Percentiles rank a stretch among this genome's conserved stretches.
Conservation (phyloP, 352 stramenopile genomes). For the Phytophthora kernoviae region DNA sequence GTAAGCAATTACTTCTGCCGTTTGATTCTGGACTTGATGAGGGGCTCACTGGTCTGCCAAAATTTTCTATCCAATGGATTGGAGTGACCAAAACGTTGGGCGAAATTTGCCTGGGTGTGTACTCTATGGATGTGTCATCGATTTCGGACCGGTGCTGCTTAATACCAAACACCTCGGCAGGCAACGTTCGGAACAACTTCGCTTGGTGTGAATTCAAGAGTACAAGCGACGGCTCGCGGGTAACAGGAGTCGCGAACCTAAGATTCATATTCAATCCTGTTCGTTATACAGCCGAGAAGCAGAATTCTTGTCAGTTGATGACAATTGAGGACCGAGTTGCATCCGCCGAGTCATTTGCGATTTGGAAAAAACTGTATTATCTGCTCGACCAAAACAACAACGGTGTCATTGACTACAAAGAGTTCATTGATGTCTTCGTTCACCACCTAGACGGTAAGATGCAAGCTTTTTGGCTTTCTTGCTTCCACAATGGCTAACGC, state of each 20-base stretch:
- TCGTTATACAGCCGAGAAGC: not conserved
- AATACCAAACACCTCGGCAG: not conserved
- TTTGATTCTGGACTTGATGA: slow-evolving; percentile 12
- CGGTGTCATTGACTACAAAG: slow-evolving; percentile 52
- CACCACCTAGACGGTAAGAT: slow-evolving; percentile 41
- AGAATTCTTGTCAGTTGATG: not conserved
- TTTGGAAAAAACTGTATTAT: slow-evolving; percentile 83
- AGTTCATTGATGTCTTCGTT: slow-evolving; percentile 60
- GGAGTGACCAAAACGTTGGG: slow-evolving; percentile 25
- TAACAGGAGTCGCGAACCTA: slow-evolving; percentile 24
- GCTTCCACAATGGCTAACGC: slow-evolving; percentile 1
- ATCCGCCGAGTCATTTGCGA: slow-evolving; percentile 29
- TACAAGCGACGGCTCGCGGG: slow-evolving; percentile 19
- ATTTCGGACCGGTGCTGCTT: slow-evolving; percentile 14
- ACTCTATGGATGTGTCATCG: slow-evolving; percentile 19
- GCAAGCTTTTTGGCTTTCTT: not conserved
- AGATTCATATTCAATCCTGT: slow-evolving; percentile 13
- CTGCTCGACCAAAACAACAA: slow-evolving; percentile 59
- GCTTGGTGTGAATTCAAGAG: slow-evolving; percentile 31
- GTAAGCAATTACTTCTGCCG: slow-evolving; percentile 13
- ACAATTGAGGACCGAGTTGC: slow-evolving; percentile 9
- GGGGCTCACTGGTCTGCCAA: not conserved
- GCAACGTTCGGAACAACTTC: not conserved
- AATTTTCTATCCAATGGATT: slow-evolving; percentile 27
- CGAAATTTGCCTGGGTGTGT: slow-evolving; percentile 36